phyloP scores from a whole-genome alignment of 805 yeast species.

The Barnettozyma siamensis region DNA sequence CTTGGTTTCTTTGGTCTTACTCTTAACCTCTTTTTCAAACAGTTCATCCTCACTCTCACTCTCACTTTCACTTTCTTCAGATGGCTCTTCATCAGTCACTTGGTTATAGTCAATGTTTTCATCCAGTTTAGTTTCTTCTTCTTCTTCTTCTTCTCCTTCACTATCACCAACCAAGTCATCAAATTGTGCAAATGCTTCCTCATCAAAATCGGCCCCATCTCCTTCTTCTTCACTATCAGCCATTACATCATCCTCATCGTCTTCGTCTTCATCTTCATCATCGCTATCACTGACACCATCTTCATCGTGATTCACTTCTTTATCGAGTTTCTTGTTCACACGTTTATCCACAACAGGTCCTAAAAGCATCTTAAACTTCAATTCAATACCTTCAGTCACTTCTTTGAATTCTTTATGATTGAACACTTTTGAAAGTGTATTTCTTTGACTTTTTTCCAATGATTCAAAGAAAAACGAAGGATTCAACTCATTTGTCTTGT shows the following conservation, averaged over 20 bases:
- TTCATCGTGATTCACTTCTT: slow-evolving; percentile 13
- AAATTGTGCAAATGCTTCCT: slow-evolving; percentile 32
- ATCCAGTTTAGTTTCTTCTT: slow-evolving; percentile 17
- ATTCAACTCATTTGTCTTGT: slow-evolving; percentile 29
- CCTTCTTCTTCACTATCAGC: slow-evolving; percentile 20
- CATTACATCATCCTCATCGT: slow-evolving; percentile 21
- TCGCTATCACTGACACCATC: slow-evolving; percentile 15
- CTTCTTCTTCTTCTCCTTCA: slow-evolving; percentile 22
- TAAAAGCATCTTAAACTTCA: slow-evolving; percentile 32
- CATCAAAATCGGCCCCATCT: slow-evolving; percentile 30
- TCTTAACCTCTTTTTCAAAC: slow-evolving; percentile 29
- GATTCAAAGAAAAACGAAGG: slow-evolving; percentile 42
- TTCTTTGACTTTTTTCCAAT: slow-evolving; percentile 24
- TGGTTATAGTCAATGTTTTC: slow-evolving; percentile 40
- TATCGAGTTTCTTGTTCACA: slow-evolving; percentile 23
- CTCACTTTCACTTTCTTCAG: slow-evolving; percentile 21
- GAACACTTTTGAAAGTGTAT: slow-evolving; percentile 36
- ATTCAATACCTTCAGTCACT: slow-evolving; percentile 34
- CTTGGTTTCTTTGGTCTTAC: slow-evolving; percentile 11
- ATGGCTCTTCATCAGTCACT: slow-evolving; percentile 61
- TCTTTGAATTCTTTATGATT: slow-evolving; percentile 44
- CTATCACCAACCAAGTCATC: slow-evolving; percentile 16
- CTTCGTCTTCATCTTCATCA: slow-evolving; percentile 23
- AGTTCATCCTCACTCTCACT: slow-evolving; percentile 32
- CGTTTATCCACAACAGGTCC: slow-evolving; percentile 25